Evolutionary conservation across 2,329 filamentous ascomycete genomes (phyloP), one percentile per base, ranked within the genome.

Genomic region (Corinectria fuckeliana): DNA sequence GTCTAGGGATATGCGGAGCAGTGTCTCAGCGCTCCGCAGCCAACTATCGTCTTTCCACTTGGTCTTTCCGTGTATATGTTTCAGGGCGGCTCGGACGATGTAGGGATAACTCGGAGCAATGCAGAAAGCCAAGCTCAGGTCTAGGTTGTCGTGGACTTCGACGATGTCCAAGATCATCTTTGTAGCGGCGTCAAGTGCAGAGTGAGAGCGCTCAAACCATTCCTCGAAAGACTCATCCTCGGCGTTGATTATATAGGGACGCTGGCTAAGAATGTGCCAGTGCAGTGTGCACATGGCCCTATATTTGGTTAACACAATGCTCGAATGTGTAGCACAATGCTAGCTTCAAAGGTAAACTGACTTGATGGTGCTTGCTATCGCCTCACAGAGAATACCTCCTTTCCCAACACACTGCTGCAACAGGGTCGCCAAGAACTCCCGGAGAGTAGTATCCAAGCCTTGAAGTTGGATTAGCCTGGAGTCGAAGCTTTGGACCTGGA

Each of bases 111-210:
- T 44, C 8, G 39, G 39, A 26, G 23, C 21, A 3, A n/a, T 25
- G 14, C 21, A 44, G 13, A 44, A 26, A n/a, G 5, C 3, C 4
- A n/a, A 44, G 3, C 7, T 9, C n/a, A 21, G 4, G 5, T 44
- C 20, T 5, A 21, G 39, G 14, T 5, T 25, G 1, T 10, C 39
- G 39, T 25, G 39, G 14, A 10, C 20, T 25, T 41, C 39, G 13
- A 13, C 48, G 16, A 38, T 41, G 10, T 51, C 48, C 5, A 58
- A 32, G 5, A 58, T 49, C 32, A 52, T 58, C 14, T 39, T 52
- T 5, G 41, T 34, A 6, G 30, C 48, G 6, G 47, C 26, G 9
- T 58, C 32, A 25, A 58, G 55, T 16, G 48, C 41, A 10, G 10
- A 21, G 3, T 47, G 41, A 3, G 48, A 51, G 14, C 23, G 9